Conservation (phyloP, 495 filamentous ascomycete species). For the Extremus antarcticus region DNA sequence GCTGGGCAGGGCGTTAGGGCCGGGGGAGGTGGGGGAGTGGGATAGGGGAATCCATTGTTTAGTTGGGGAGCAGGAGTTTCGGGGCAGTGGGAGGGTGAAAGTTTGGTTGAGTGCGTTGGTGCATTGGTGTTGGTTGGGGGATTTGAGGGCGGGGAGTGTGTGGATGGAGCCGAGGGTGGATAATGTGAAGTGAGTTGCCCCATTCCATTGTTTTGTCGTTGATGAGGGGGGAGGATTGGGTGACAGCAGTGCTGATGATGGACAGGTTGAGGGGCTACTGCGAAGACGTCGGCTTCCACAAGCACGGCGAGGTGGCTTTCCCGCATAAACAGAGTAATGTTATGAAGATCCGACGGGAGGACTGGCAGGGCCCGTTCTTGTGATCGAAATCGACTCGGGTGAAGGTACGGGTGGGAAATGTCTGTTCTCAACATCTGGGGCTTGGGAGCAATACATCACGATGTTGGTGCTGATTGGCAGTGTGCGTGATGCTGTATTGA, state of each 20-base stretch:
- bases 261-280: constrained; percentile 69
- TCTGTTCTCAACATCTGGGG: no score
- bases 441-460: no score
- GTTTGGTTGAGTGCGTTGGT: constrained; percentile 77
- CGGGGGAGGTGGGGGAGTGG: constrained; percentile 47
- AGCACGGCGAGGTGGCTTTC: constrained; percentile 78
- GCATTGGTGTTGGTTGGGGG: constrained; percentile 70
- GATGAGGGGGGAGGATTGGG: not conserved
- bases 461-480: no score
- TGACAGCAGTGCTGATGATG: not conserved
- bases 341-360: constrained; percentile 70
- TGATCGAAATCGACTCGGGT: no score
- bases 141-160: constrained; percentile 70
- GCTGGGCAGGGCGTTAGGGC: constrained; percentile 53
- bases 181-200: constrained; percentile 76
- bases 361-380: constrained; percentile 58
- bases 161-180: constrained; percentile 86
- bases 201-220: not conserved
- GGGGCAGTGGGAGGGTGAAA: constrained; percentile 61
- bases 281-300: constrained; percentile 66
- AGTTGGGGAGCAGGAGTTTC: constrained; percentile 85
- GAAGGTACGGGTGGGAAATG: no score
- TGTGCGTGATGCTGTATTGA: no score
- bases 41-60: constrained; percentile 83
- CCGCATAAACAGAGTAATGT: constrained; percentile 88